phyloP scores from a whole-genome alignment of 2,329 filamentous ascomycete species.

The Dactylellina sp. region DNA sequence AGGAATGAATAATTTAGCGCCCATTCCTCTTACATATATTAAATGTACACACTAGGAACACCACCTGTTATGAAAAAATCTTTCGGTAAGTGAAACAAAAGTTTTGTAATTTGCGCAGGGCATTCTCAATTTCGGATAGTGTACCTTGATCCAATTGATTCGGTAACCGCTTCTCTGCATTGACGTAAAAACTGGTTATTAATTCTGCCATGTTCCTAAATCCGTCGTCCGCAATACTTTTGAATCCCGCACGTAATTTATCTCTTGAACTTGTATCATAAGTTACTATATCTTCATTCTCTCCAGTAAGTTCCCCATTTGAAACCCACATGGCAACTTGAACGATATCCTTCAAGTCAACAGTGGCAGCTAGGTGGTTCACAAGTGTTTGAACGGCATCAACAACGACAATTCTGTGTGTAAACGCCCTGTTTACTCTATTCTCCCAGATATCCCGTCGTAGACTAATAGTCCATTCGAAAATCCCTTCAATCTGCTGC shows the following conservation, averaged over 20 bases:
- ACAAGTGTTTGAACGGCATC: slow-evolving; percentile 12
- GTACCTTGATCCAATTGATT: background rate
- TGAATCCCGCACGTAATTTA: slow-evolving; percentile 20
- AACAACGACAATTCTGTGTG: background rate
- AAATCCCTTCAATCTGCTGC: background rate
- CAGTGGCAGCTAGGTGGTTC: background rate
- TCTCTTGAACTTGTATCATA: slow-evolving; percentile 20
- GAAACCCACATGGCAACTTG: slow-evolving; percentile 35
- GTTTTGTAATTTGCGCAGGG: slow-evolving; percentile 30
- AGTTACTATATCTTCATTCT: background rate
- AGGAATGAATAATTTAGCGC: no score
- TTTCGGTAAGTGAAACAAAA: slow-evolving; percentile 13
- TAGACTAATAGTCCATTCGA: background rate
- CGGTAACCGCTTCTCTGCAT: background rate
- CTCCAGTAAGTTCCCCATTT: background rate
- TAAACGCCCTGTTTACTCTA: background rate
- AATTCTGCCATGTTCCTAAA: slow-evolving; percentile 24
- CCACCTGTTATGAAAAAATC: slow-evolving; percentile 6
- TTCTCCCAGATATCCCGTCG: slow-evolving; percentile 7
- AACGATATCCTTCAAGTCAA: slow-evolving; percentile 23
- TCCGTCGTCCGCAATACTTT: slow-evolving; percentile 9
- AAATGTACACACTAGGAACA: background rate
- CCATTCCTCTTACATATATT: no score
- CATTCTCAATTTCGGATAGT: slow-evolving; percentile 15
- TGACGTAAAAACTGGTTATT: slow-evolving; percentile 12